phyloP scores from a whole-genome alignment of 2,329 filamentous ascomycete genomes.

The Claviceps cyperi region DNA sequence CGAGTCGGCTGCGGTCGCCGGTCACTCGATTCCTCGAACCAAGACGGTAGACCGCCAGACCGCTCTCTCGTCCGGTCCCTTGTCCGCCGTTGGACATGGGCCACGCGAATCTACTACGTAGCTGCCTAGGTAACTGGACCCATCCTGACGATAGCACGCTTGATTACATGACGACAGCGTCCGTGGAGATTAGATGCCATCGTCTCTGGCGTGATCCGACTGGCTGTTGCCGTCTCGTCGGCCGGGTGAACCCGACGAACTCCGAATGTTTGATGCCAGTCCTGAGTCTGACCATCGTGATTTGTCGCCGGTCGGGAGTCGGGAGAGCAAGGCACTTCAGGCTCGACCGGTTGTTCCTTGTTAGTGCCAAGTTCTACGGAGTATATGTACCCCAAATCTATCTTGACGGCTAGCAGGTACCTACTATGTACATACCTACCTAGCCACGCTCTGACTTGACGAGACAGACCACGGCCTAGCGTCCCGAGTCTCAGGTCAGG shows the following conservation, averaged over 20 bases:
- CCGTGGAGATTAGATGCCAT: not conserved
- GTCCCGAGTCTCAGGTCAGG: not conserved
- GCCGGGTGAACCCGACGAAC: not conserved
- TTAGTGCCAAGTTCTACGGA: not conserved
- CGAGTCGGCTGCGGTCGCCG: slow-evolving; percentile 15
- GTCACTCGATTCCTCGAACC: slow-evolving; percentile 9
- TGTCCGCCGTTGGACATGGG: slow-evolving; percentile 4
- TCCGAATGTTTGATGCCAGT: not conserved
- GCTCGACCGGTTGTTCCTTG: not conserved
- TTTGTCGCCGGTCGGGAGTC: not conserved
- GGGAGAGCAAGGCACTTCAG: not conserved
- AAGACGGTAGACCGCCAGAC: slow-evolving; percentile 5
- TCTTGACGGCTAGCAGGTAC: not conserved
- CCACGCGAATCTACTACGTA: not conserved
- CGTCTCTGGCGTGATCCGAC: not conserved
- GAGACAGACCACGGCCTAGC: not conserved
- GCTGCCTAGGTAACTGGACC: slow-evolving; percentile 1
- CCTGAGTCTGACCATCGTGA: not conserved
- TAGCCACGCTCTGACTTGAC: not conserved
- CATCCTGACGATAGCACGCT: slow-evolving; percentile 2
- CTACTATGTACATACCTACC: not conserved
- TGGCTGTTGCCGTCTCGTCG: slow-evolving; percentile 6
- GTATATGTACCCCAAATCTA: not conserved
- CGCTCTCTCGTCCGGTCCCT: slow-evolving; percentile 3
- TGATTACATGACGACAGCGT: slow-evolving; percentile 3